Conservation (phyloP, 2,329 filamentous ascomycete genomes). For the Paecilomyces niveus region DNA sequence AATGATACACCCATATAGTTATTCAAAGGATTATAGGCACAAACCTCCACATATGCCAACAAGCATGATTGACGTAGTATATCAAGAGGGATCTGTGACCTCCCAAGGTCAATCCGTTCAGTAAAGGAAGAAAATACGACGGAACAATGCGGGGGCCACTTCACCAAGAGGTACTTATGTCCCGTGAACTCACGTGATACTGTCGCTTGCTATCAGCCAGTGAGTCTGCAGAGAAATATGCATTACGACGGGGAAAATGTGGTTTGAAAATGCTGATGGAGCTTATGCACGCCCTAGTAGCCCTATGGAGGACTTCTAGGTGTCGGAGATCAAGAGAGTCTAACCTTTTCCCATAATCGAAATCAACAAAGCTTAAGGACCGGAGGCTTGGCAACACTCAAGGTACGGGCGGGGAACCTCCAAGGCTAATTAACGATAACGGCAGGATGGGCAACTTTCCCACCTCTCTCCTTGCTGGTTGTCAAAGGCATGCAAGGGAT, state of each 20-base stretch:
- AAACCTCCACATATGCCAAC: constrained; percentile 46
- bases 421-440: not conserved
- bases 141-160: not conserved
- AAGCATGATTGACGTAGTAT: constrained; percentile 42
- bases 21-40: constrained; percentile 4
- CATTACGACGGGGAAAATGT: not conserved
- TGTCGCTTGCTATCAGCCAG: not conserved
- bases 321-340: not conserved
- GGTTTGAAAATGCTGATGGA: not conserved
- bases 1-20: not conserved
- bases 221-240: not conserved
- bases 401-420: not conserved
- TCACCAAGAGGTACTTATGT: not conserved
- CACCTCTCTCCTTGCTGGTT: not conserved
- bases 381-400: not conserved
- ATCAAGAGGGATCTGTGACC: not conserved
- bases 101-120: not conserved
- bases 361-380: not conserved
- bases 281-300: not conserved
- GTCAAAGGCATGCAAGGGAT: not conserved
- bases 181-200: not conserved
- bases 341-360: not conserved
- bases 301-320: not conserved
- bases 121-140: not conserved
- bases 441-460: not conserved